Base-by-base conservation (phyloP, 768 basidiomycete species). In the Xerocomellus chrysenteron region DNA sequence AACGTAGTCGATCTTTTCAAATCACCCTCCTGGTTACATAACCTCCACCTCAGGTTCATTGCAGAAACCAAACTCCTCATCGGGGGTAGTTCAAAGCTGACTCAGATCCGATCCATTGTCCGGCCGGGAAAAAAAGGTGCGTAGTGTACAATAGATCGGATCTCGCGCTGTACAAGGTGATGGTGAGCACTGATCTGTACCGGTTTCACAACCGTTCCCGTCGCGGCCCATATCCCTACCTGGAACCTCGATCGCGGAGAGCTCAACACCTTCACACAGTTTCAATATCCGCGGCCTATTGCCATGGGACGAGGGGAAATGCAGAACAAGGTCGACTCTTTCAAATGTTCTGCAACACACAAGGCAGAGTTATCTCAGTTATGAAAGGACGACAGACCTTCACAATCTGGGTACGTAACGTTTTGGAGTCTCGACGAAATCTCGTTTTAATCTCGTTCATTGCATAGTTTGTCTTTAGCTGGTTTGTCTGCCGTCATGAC, bases 161-260 rank as follows among this genome's bases (percentile, higher is more conserved):
- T 66, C 67, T 64, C 26, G 17, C 9, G 35, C 33, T 30, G 41
- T 32, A 39, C 54, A 56, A 55, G 49, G 28, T 42, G 43, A 42
- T 39, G 40, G 30, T 52, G 56, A 54, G 46, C 45, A 32, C 39
- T 28, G 26, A 19, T 40, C 21, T 40, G 35, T 50, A 19, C 44
- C 32, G 42, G 49, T 51, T 36, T 52, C 44, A 36, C 30, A 21
- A 59, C 65, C 65, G 65, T 46, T 47, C 65, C 61, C 65, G 59
- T 67, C 65, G 65, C 62, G n/a, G 41, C 36, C 44, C 41, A 55
- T 46, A 35, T 33, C 19, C 40, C 47, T 39, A 36, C 30, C 16
- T 44, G 35, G 39, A 48, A 54, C 26, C 46, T 53, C 46, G 39
- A 40, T 61, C 41, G 30, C 55, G 47, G 44, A 28, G 50, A 51